phyloP scores from a whole-genome alignment of 768 basidiomycete genomes.

The Lactarius hatsudake region DNA sequence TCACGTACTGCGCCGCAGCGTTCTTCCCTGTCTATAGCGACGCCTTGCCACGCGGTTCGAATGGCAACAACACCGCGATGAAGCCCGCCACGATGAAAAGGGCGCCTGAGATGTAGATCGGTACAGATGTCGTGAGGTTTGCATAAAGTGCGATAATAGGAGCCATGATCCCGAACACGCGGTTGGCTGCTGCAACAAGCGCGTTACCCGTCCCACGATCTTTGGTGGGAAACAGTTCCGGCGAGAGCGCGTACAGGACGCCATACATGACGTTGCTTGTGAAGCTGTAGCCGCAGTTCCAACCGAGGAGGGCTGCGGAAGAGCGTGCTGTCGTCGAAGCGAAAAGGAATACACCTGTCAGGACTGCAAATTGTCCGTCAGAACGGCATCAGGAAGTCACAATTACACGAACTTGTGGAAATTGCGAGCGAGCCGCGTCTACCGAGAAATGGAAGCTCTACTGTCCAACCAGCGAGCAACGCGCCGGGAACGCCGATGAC shows the following conservation, averaged over 20 bases:
- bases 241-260: conserved; percentile 40
- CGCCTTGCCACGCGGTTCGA: conserved; percentile 56
- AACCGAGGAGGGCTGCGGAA: conserved; percentile 50
- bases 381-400: conserved; percentile 1
- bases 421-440: conserved; percentile 52
- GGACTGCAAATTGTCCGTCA: conserved; percentile 31
- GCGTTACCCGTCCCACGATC: conserved; percentile 57
- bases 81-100: conserved; percentile 51
- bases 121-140: conserved; percentile 46
- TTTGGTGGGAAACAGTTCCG: conserved; percentile 54
- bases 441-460: conserved; percentile 50
- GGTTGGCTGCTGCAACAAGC: conserved; percentile 49
- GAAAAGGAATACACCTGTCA: conserved; percentile 59
- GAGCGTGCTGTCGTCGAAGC: conserved; percentile 54
- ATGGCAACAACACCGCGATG: conserved; percentile 50
- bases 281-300: conserved; percentile 60
- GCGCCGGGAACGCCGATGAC: conserved; percentile 59
- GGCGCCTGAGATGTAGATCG: conserved; percentile 53
- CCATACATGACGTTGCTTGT: conserved; percentile 58
- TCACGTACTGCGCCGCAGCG: neutral
- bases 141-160: conserved; percentile 51
- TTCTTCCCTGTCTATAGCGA: conserved; percentile 36
- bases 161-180: conserved; percentile 62
- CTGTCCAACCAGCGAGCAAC: conserved; percentile 50
- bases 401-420: conserved; percentile 39